Evolutionary conservation across 495 filamentous ascomycete genomes (phyloP), one percentile per base, ranked within the genome.

Genomic region (Endocarpon pusillum): DNA sequence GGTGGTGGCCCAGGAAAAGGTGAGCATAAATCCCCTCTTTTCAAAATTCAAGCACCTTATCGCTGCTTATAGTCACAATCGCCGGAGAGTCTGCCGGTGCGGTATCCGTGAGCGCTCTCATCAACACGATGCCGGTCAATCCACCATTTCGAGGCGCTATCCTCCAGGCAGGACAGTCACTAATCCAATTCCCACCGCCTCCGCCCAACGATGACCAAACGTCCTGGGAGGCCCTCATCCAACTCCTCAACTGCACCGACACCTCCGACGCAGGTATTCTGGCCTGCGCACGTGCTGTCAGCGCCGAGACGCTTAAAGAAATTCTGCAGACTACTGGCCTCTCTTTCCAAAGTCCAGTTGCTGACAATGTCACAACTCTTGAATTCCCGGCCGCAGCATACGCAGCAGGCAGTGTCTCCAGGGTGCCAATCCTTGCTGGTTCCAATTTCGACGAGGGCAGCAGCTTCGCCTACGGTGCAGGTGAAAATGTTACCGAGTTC

Each of bases 1-100:
- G 57, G 57, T 31, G 61, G 54, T 12, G 51, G 57, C 32, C 48
- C 45, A 6, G 21, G 31, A 1, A 34, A 38, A 16, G n/a, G n/a
- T n/a, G n/a, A 35, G 37, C 10, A 28, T 32, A 14, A 45, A 51
- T 27, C 48, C 45, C 20, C 40, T 51, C 19, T 40, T 28, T 16
- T 32, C 15, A 16, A n/a, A n/a, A n/a, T n/a, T n/a, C n/a, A n/a
- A n/a, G n/a, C n/a, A n/a, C n/a, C n/a, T n/a, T n/a, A n/a, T n/a
- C n/a, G n/a, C n/a, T n/a, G n/a, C n/a, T n/a, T n/a, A n/a, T n/a
- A 16, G 38, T 41, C 19, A 40, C 37, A 9, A 43, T 41, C 29
- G 36, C 36, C 27, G 41, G 41, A 9, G 48, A 54, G 17, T 46
- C 43, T 22, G 43, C 44, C n/a, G 51, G 51, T n/a, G 46, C 26